Percentiles rank a stretch among this genome's conserved stretches.
Evolutionary conservation across 1,284 basidiomycete genomes (phyloP).

Genomic region (Meira nashicola): DNA sequence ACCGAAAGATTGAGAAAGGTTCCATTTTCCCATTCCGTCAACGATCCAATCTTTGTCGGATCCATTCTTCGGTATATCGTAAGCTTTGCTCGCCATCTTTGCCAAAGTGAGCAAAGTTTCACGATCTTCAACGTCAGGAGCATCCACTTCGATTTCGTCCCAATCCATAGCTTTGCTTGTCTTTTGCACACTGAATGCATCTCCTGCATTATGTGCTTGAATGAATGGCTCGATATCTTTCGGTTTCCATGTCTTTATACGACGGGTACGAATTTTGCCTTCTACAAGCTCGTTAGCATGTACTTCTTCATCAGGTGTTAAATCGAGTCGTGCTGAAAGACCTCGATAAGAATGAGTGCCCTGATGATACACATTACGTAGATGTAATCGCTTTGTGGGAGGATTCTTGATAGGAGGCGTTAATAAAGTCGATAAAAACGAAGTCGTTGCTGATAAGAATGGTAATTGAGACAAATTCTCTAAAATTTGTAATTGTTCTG

Average conservation of each 20-base stretch:
- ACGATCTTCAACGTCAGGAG: slow-evolving; percentile 67
- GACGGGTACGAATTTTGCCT: neutral
- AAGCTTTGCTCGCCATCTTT: slow-evolving; percentile 92
- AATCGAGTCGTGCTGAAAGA: slow-evolving; percentile 1
- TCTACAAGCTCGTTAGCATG: neutral
- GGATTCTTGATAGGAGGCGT: neutral
- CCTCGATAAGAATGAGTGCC: slow-evolving; percentile 5
- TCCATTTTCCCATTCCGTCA: slow-evolving; percentile 3
- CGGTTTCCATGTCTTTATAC: slow-evolving; percentile 9
- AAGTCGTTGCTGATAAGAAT: no score
- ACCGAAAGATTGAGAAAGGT: slow-evolving; percentile 60
- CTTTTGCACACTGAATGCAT: neutral
- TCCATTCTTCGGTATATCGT: slow-evolving; percentile 53
- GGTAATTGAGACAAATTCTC: no score
- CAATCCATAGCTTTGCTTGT: slow-evolving; percentile 41
- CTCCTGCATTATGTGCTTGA: slow-evolving; percentile 3
- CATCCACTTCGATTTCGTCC: slow-evolving; percentile 57
- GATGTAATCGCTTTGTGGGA: neutral
- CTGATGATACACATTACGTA: slow-evolving; percentile 8
- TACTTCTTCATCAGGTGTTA: neutral
- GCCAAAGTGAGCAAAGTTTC: slow-evolving; percentile 76
- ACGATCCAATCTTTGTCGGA: slow-evolving; percentile 45
- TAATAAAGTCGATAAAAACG: no score
- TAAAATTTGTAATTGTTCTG: no score
- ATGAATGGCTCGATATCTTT: neutral